Evolutionary conservation across 2,329 filamentous ascomycete species (phyloP).

Genomic region (Cordyceps tenuipes): DNA sequence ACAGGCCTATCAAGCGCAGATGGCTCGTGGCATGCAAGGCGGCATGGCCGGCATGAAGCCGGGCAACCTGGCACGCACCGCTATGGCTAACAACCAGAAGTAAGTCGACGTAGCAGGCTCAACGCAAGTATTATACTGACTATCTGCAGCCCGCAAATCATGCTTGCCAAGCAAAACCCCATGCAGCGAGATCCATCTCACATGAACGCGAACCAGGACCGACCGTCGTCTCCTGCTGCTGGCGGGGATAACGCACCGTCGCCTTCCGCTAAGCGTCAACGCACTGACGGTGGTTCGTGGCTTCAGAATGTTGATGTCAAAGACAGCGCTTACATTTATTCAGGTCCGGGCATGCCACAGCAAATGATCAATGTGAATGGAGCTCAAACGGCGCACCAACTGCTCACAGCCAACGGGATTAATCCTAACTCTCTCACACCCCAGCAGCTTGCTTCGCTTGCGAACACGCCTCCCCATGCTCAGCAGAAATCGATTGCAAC

Average conservation of each 20-base stretch:
- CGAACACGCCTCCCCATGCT: conserved; percentile 46
- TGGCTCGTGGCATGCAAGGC: conserved; percentile 61
- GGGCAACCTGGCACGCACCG: conserved; percentile 59
- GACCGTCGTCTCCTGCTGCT: conserved; percentile 72
- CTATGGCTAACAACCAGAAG: conserved; percentile 72
- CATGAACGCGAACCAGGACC: conserved; percentile 75
- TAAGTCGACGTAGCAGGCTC: conserved; percentile 33
- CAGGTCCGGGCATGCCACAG: conserved; percentile 53
- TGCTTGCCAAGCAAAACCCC: conserved; percentile 65
- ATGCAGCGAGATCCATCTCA: conserved; percentile 85
- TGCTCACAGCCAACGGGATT: conserved; percentile 63
- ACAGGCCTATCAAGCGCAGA: conserved; percentile 47
- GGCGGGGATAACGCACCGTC: conserved; percentile 73
- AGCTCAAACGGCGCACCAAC: conserved; percentile 46
- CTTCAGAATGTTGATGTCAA: background rate
- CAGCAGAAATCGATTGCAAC: conserved; percentile 81
- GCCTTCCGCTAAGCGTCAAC: conserved; percentile 72
- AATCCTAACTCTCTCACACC: conserved; percentile 64
- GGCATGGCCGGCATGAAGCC: conserved; percentile 50
- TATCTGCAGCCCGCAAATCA: conserved; percentile 55
- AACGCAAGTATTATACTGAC: background rate
- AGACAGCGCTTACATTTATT: background rate
- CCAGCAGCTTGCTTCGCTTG: conserved; percentile 63
- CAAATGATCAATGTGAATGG: conserved; percentile 51
- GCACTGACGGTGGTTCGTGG: conserved; percentile 53